phyloP scores from a whole-genome alignment of 2,329 filamentous ascomycete species.

The Colletotrichum sojae region DNA sequence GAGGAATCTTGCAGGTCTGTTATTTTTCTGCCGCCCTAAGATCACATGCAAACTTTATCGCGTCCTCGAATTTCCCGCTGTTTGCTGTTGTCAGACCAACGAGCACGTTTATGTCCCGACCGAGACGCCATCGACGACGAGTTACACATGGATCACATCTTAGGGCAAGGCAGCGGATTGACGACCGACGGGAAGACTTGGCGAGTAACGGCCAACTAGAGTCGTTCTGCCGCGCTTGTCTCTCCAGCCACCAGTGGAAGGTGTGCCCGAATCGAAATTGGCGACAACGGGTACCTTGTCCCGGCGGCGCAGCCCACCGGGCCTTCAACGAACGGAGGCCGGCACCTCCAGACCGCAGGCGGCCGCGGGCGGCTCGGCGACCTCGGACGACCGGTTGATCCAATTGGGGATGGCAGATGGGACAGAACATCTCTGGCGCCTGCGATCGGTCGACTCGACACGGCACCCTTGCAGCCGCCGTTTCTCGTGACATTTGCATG shows the following conservation, averaged over 20 bases:
- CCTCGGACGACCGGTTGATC: neutral
- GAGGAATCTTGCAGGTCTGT: conserved; percentile 8
- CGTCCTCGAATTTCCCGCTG: neutral
- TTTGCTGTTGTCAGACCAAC: conserved; percentile 12
- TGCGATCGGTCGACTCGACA: too few species aligned
- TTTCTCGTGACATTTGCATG: too few species aligned
- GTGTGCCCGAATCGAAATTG: neutral
- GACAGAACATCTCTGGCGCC: neutral
- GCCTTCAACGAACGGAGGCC: neutral
- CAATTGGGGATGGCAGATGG: neutral
- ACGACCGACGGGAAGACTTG: neutral
- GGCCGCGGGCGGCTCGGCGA: conserved; percentile 1
- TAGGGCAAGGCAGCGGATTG: neutral
- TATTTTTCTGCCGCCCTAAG: neutral
- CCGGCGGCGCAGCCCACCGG: neutral
- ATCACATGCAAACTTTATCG: conserved; percentile 28
- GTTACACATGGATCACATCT: neutral
- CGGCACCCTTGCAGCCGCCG: too few species aligned
- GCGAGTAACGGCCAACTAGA: too few species aligned
- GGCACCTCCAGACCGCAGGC: neutral
- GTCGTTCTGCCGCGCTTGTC: too few species aligned
- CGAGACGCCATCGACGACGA: neutral
- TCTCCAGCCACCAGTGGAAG: too few species aligned
- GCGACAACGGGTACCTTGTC: neutral
- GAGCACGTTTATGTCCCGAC: neutral